Percentiles rank a stretch among this genome's conserved stretches.
Conservation (phyloP, 2,329 filamentous ascomycete species). For the Aphanocladium album region DNA sequence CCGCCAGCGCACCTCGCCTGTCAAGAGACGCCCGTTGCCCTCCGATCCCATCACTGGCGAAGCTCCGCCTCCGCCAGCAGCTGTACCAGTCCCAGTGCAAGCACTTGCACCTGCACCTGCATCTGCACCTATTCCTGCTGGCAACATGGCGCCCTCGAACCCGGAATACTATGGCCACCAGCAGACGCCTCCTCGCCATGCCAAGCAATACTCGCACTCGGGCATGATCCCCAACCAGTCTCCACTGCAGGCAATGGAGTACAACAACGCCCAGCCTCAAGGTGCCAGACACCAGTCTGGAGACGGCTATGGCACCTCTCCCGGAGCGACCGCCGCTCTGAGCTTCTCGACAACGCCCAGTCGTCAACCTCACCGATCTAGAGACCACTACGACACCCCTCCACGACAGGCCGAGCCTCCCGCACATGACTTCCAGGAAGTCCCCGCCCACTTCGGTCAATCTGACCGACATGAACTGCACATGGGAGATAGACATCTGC, state of each 20-base stretch:
- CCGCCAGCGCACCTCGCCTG: slow-evolving; percentile 49
- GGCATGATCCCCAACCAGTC: slow-evolving; percentile 46
- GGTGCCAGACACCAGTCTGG: slow-evolving; percentile 28
- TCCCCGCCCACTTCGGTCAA: slow-evolving; percentile 28
- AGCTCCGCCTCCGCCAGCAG: slow-evolving; percentile 31
- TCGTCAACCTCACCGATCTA: slow-evolving; percentile 28
- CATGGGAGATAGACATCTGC: slow-evolving; percentile 28
- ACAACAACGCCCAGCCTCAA: slow-evolving; percentile 37
- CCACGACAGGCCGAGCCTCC: slow-evolving; percentile 19
- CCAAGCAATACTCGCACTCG: slow-evolving; percentile 33
- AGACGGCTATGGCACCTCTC: slow-evolving; percentile 34
- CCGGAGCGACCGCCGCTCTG: slow-evolving; percentile 20
- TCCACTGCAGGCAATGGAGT: slow-evolving; percentile 49
- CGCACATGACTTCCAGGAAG: slow-evolving; percentile 31
- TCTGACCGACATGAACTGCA: slow-evolving; percentile 36
- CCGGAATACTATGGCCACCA: slow-evolving; percentile 32
- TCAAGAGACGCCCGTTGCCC: slow-evolving; percentile 81
- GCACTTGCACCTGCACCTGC: slow-evolving; percentile 20
- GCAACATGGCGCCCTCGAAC: slow-evolving; percentile 25
- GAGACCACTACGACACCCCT: slow-evolving; percentile 33
- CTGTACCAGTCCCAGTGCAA: slow-evolving; percentile 16
- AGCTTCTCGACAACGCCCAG: slow-evolving; percentile 16
- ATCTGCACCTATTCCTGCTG: slow-evolving; percentile 13
- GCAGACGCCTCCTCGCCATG: slow-evolving; percentile 44
- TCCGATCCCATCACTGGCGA: slow-evolving; percentile 65